phyloP scores from a whole-genome alignment of 768 basidiomycete species.

The Harrya chromipes region DNA sequence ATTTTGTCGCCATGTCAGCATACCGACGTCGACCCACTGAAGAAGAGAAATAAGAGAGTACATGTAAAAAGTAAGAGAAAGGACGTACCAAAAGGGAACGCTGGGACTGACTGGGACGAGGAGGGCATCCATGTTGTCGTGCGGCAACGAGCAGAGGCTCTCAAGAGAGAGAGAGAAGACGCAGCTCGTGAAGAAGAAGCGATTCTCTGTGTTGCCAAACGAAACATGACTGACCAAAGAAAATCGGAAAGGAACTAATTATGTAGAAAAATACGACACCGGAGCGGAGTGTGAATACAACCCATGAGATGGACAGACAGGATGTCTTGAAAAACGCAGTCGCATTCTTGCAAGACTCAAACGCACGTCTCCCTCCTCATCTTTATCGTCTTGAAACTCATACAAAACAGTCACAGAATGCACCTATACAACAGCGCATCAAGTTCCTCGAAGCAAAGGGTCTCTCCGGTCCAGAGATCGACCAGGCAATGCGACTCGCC shows the following conservation, averaged over 20 bases:
- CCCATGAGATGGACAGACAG: constrained; percentile 53
- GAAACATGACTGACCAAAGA: constrained; percentile 26
- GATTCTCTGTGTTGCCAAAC: constrained; percentile 25
- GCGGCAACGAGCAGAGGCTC: constrained; percentile 14
- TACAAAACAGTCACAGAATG: constrained; percentile 60
- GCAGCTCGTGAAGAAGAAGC: neutral
- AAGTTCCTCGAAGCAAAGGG: constrained; percentile 97
- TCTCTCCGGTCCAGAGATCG: constrained; percentile 77
- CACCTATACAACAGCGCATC: constrained; percentile 78
- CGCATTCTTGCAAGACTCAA: constrained; percentile 80
- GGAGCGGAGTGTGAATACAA: constrained; percentile 30
- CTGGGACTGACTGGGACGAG: constrained; percentile 4
- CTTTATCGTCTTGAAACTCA: neutral
- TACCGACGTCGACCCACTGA: constrained; percentile 50
- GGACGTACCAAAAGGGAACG: constrained; percentile 6
- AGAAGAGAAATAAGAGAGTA: neutral
- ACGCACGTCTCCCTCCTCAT: constrained; percentile 42
- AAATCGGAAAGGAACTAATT: too few species aligned
- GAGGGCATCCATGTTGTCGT: constrained; percentile 11
- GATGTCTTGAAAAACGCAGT: constrained; percentile 82
- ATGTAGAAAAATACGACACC: neutral
- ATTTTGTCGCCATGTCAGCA: constrained; percentile 61
- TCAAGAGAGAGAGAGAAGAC: neutral
- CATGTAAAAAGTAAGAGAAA: neutral
- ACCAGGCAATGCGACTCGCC: constrained; percentile 72